phyloP scores from a whole-genome alignment of 2,329 filamentous ascomycete genomes.

The Fusarium coffeatum region DNA sequence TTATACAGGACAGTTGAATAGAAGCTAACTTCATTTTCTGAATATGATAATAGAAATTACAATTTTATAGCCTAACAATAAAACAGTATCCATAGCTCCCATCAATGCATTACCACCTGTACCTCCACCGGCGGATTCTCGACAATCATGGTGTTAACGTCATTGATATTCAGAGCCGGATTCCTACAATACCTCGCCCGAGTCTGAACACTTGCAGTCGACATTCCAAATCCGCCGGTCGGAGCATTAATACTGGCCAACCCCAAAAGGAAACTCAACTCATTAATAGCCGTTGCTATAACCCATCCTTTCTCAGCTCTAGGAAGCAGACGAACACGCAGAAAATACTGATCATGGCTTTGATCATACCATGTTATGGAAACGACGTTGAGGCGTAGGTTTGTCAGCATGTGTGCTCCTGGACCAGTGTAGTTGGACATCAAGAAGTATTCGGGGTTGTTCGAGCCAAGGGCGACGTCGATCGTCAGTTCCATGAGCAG shows the following conservation, averaged over 20 bases:
- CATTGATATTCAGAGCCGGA: neutral
- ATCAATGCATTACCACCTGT: neutral
- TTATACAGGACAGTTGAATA: too few relatives aligned
- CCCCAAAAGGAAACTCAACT: neutral
- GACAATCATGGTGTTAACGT: neutral
- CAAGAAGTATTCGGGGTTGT: neutral
- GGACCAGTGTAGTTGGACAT: slow-evolving; percentile 7
- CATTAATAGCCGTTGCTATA: neutral
- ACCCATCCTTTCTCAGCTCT: neutral
- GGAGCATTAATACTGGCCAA: slow-evolving; percentile 4
- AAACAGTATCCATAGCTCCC: too few relatives aligned
- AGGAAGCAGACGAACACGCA: neutral
- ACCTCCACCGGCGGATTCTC: neutral
- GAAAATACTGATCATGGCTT: neutral
- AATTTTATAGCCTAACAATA: too few relatives aligned
- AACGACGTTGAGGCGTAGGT: slow-evolving; percentile 5
- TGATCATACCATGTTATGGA: neutral
- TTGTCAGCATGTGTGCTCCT: neutral
- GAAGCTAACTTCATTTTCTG: too few relatives aligned
- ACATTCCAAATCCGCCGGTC: accelerated
- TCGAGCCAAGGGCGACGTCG: neutral
- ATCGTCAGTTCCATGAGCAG: neutral
- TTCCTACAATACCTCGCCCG: slow-evolving; percentile 4
- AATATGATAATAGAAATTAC: too few relatives aligned
- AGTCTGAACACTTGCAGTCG: neutral